A percentile compares a stretch with the other conserved stretches of the same genome.
phyloP scores from a whole-genome alignment of 2,329 filamentous ascomycete genomes.

The Aspergillus hiratsukae region DNA sequence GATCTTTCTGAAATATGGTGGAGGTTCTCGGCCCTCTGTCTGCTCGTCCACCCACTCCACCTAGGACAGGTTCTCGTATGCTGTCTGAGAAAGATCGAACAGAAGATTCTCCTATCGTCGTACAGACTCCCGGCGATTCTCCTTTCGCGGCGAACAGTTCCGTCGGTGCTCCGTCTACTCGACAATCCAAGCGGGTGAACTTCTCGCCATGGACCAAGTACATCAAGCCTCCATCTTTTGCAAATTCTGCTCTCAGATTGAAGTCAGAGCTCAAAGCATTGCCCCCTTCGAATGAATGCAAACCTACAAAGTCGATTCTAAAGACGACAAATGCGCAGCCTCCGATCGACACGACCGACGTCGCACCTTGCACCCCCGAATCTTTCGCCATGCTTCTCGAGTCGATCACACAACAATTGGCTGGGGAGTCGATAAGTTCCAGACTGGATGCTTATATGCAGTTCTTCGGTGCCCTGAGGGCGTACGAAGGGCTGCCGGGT shows the following conservation, averaged over 20 bases:
- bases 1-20: conserved; percentile 34
- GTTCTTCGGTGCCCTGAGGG: conserved; percentile 68
- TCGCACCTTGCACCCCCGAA: conserved; percentile 47
- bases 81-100: conserved; percentile 34
- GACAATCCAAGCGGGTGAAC: conserved; percentile 55
- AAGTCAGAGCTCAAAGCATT: conserved; percentile 45
- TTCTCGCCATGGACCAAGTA: conserved; percentile 58
- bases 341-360: conserved; percentile 40
- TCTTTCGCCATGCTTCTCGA: conserved; percentile 78
- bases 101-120: conserved; percentile 28
- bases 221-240: conserved; percentile 43
- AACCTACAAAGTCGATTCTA: conserved; percentile 70
- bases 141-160: conserved; percentile 38
- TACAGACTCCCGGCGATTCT: conserved; percentile 41
- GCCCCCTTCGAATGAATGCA: conserved; percentile 48
- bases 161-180: conserved; percentile 31
- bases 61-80: conserved; percentile 37
- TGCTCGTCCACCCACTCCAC: conserved; percentile 54
- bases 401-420: conserved; percentile 76
- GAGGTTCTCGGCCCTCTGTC: conserved; percentile 46
- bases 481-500: conserved; percentile 78
- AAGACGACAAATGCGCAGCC: conserved; percentile 56
- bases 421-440: conserved; percentile 64
- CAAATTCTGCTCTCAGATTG: conserved; percentile 24
- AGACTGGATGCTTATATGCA: conserved; percentile 83